These are phyloP conservation scores for Sporothrix pseudoabietina DNA, from an alignment of 2,329 filamentous ascomycete genomes.

Conservation along the genomic window DNA sequence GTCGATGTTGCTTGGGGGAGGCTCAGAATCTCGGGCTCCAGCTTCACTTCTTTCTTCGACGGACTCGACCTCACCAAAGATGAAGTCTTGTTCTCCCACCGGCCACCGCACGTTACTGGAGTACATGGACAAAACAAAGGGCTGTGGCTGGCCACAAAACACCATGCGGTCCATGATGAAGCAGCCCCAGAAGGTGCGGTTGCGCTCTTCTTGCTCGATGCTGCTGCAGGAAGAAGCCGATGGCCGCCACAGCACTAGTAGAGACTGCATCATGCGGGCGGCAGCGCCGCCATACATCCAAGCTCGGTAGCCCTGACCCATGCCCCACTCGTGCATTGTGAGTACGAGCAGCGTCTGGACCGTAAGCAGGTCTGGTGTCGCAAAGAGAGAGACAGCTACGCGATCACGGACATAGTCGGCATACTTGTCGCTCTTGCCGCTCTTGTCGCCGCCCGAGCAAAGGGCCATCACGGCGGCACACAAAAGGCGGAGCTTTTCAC, in stretches of 20 bases:
- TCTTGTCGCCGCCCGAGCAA: background rate
- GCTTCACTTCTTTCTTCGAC: background rate
- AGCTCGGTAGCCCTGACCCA: slow-evolving; percentile 47
- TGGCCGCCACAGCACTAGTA: slow-evolving; percentile 38
- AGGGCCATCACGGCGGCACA: slow-evolving; percentile 24
- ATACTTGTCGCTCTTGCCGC: background rate
- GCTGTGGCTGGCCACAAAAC: slow-evolving; percentile 46
- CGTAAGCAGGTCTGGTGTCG: slow-evolving; percentile 1
- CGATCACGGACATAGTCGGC: background rate
- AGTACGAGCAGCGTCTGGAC: slow-evolving; percentile 30
- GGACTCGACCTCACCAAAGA: slow-evolving; percentile 42
- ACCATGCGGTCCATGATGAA: slow-evolving; percentile 51
- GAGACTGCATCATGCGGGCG: slow-evolving; percentile 45
- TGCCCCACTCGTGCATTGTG: slow-evolving; percentile 45
- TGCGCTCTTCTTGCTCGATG: slow-evolving; percentile 40
- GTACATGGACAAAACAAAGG: slow-evolving; percentile 36
- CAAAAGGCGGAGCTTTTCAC: background rate
- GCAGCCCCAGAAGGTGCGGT: slow-evolving; percentile 50
- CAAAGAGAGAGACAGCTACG: background rate
- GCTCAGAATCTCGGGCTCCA: background rate
- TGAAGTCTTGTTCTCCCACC: slow-evolving; percentile 40
- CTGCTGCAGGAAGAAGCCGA: slow-evolving; percentile 36
- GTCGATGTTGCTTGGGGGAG: slow-evolving; percentile 28
- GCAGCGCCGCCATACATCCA: slow-evolving; percentile 50
- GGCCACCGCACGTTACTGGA: slow-evolving; percentile 32